Conservation (phyloP, 305 asterid species). For the Ilex paraguariensis region DNA sequence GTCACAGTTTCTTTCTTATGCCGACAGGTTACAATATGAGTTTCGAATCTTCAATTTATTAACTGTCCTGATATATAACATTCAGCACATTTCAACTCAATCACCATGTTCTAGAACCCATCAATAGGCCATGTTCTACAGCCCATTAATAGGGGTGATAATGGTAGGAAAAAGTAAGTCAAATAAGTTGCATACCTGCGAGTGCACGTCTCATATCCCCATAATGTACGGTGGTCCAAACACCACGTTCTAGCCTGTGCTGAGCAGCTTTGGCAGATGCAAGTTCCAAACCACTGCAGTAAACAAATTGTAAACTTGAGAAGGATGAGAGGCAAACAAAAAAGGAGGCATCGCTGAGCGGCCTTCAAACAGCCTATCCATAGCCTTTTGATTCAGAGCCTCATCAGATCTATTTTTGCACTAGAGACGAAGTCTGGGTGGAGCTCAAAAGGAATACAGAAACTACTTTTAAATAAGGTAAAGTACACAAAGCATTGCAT, state of each 20-base stretch:
- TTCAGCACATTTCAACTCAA: too few species aligned
- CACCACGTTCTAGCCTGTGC: conserved; percentile 83
- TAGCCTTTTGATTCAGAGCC: too few species aligned
- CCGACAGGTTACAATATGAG: too few species aligned
- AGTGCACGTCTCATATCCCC: conserved; percentile 90
- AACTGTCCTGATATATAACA: too few species aligned
- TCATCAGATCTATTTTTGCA: too few species aligned
- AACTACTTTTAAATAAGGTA: conserved; percentile 6
- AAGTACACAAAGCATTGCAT: not conserved
- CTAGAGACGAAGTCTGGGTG: not conserved
- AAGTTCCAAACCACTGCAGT: conserved; percentile 53
- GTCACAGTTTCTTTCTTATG: too few species aligned
- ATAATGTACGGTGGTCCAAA: conserved; percentile 79
- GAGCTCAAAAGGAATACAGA: not conserved
- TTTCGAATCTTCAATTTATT: too few species aligned
- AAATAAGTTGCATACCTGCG: conserved; percentile 40
- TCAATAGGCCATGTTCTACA: too few species aligned
- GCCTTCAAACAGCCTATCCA: too few species aligned
- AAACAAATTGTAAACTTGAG: conserved; percentile 7
- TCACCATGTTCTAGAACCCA: too few species aligned
- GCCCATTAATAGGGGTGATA: too few species aligned
- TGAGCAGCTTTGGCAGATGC: conserved; percentile 89
- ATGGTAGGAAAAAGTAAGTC: too few species aligned
- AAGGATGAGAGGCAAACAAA: conserved; percentile 6
- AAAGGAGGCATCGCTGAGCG: not conserved